A percentile compares a stretch with the other conserved stretches of the same genome.
Conservation (phyloP, 208 protist species). For the Leishmania arabica region DNA sequence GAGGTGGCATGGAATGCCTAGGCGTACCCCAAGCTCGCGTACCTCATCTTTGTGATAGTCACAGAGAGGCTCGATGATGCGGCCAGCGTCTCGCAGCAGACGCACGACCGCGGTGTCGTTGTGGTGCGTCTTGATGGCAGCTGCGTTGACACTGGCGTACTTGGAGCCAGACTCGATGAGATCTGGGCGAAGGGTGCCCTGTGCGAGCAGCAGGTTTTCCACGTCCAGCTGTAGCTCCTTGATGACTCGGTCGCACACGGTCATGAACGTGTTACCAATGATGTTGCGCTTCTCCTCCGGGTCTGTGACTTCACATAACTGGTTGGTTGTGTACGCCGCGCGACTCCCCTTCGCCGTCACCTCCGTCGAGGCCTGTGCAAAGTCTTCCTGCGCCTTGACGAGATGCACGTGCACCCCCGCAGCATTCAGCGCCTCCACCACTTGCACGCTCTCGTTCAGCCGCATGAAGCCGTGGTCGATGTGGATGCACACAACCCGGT, state of each 20-base stretch:
- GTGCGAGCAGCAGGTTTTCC: constrained; percentile 80
- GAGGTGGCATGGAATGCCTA: constrained; percentile 94
- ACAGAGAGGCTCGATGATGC: constrained; percentile 97
- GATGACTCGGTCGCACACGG: constrained; percentile 74
- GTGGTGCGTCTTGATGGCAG: constrained; percentile 99
- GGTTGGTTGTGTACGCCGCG: constrained; percentile 59
- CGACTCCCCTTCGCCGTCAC: constrained; percentile 61
- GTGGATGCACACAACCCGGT: constrained; percentile 96
- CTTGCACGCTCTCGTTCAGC: constrained; percentile 86
- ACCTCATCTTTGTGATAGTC: constrained; percentile 99
- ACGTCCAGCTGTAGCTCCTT: constrained; percentile 71
- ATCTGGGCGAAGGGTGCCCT: constrained; percentile 97
- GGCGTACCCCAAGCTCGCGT: constrained; percentile 90
- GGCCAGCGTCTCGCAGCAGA: constrained; percentile 89
- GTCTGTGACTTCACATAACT: constrained; percentile 54
- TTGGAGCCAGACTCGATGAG: constrained; percentile 95
- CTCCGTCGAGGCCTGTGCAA: constrained; percentile 78
- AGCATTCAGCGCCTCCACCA: constrained; percentile 75
- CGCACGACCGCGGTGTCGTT: constrained; percentile 97
- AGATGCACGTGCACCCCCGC: constrained; percentile 80
- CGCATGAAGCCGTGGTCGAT: constrained; percentile 99
- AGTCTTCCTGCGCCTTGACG: constrained; percentile 73
- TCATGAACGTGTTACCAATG: constrained; percentile 99
- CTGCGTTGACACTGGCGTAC: constrained; percentile 83
- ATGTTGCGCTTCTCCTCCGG: constrained; percentile 97